A percentile compares a stretch with the other conserved stretches of the same genome.
phyloP scores from a whole-genome alignment of 2,329 filamentous ascomycete species.

The Fusarium chuoi region DNA sequence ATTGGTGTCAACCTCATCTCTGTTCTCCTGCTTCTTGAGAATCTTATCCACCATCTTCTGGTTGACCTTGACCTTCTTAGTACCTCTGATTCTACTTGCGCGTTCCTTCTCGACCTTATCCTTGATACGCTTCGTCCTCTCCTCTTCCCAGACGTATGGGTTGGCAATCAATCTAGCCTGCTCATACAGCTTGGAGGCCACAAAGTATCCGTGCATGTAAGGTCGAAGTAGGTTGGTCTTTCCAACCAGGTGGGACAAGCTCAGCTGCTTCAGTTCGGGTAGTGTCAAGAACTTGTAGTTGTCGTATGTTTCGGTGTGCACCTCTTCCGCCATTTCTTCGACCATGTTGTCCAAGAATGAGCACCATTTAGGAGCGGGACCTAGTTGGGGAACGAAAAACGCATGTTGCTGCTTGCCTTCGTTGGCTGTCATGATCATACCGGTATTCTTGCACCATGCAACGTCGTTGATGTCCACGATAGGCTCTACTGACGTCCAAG shows the following conservation, averaged over 20 bases:
- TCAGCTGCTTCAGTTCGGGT: slow-evolving; percentile 85
- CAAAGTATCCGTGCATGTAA: slow-evolving; percentile 99
- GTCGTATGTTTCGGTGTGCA: slow-evolving; percentile 86
- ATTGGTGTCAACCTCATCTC: slow-evolving; percentile 65
- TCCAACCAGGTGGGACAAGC: slow-evolving; percentile 87
- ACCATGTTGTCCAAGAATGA: slow-evolving; percentile 97
- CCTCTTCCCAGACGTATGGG: slow-evolving; percentile 92
- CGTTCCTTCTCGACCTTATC: slow-evolving; percentile 97
- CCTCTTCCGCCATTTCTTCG: slow-evolving; percentile 95
- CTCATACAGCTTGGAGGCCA: slow-evolving; percentile 93
- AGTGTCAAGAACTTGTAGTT: slow-evolving; percentile 98
- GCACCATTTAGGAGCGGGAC: slow-evolving; percentile 94
- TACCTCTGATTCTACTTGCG: slow-evolving; percentile 91
- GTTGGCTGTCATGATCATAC: slow-evolving; percentile 96
- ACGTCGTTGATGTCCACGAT: slow-evolving; percentile 95
- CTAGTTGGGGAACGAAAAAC: slow-evolving; percentile 94
- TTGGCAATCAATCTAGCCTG: slow-evolving; percentile 93
- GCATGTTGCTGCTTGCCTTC: slow-evolving; percentile 95
- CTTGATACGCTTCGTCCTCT: slow-evolving; percentile 88
- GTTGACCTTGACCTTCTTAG: slow-evolving; percentile 98
- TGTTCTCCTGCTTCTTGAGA: slow-evolving; percentile 71
- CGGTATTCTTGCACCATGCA: slow-evolving; percentile 89
- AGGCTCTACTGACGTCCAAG: slow-evolving; percentile 96
- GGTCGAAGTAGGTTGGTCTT: slow-evolving; percentile 89
- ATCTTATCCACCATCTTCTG: slow-evolving; percentile 80